phyloP scores from a whole-genome alignment of 352 stramenopile species.

The Globisporangium parvum region DNA sequence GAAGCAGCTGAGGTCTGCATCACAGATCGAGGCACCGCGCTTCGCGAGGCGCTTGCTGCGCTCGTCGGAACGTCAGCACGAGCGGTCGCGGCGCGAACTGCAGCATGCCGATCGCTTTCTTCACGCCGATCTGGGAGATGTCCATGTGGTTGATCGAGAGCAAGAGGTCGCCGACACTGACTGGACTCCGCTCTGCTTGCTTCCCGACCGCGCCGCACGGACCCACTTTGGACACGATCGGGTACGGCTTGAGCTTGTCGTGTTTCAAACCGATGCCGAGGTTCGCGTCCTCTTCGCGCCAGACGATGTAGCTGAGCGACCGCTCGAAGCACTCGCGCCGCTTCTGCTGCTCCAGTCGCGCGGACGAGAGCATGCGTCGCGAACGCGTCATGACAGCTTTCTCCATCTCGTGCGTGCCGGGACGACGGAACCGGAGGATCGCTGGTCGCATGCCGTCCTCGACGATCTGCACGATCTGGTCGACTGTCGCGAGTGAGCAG shows the following conservation, averaged over 20 bases:
- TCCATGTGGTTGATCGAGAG: slow-evolving; percentile 73
- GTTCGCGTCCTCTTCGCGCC: slow-evolving; percentile 54
- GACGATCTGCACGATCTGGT: slow-evolving; percentile 47
- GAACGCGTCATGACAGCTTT: slow-evolving; percentile 16
- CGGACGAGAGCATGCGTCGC: slow-evolving; percentile 7
- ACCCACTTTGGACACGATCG: slow-evolving; percentile 36
- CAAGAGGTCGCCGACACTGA: slow-evolving; percentile 44
- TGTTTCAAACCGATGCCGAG: slow-evolving; percentile 55
- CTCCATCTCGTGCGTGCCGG: slow-evolving; percentile 36
- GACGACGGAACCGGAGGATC: slow-evolving; percentile 54
- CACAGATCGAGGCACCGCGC: slow-evolving; percentile 42
- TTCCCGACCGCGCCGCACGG: slow-evolving; percentile 21
- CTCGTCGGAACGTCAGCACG: slow-evolving; percentile 59
- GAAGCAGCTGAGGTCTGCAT: no score
- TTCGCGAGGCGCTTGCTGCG: slow-evolving; percentile 16
- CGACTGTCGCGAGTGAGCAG: slow-evolving; percentile 29
- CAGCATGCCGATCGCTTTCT: slow-evolving; percentile 50
- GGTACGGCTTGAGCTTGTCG: slow-evolving; percentile 44
- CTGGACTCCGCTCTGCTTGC: slow-evolving; percentile 21
- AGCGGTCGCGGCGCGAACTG: slow-evolving; percentile 61
- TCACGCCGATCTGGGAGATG: slow-evolving; percentile 49
- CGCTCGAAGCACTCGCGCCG: slow-evolving; percentile 50
- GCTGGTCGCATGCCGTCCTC: slow-evolving; percentile 53
- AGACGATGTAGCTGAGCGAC: slow-evolving; percentile 60
- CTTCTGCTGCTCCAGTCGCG: slow-evolving; percentile 22